Evolutionary conservation across 2,329 filamentous ascomycete species (phyloP), one percentile per base, ranked within the genome.

Genomic region (Coleophoma crateriformis): DNA sequence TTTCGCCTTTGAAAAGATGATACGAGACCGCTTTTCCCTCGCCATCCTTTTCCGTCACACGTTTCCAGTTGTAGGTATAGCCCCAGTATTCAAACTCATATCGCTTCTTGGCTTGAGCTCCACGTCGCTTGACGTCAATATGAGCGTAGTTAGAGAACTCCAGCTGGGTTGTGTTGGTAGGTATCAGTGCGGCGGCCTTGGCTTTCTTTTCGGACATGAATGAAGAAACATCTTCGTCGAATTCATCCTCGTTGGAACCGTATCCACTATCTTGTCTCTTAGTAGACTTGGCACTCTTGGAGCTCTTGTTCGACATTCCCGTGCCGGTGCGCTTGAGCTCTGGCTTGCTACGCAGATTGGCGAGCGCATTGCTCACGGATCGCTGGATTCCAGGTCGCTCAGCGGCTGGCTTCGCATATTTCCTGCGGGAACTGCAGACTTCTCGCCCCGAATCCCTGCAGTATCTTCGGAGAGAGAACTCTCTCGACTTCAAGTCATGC

Each of bases 121-220:
- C 86, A 20, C 81, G 76, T 39, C 88, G 82, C 58, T 80, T 83
- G 46, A 99, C 72, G 56, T 96, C 88, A 38, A 97, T 83, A 60
- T 94, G 90, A 2, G 92, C 92, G 66, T 99, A 99, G 71, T 97
- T 99, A 57, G 90, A 95, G 66, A 96, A 99, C 66, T 97, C 92
- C 33, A 99, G 79, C 69, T 90, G 88, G 66, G 92, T 87, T 34
- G 79, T 85, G 67, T 95, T 90, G 50, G 85, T 88, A 15, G 88
- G 81, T 41, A 59, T 50, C 14, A 49, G 48, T n/a, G 50, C 33
- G 0, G 54, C 64, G 41, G 47, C 50, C 58, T 52, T 57, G 32
- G 48, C 44, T 47, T 46, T 64, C 55, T 47, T 68, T 11, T 54
- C 54, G 58, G 34, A 61, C 61, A 48, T 67, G 64, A 57, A 57